A percentile compares a stretch with the other conserved stretches of the same genome.
phyloP scores from a whole-genome alignment of 352 stramenopile genomes.

The Phytophthora sojae region DNA sequence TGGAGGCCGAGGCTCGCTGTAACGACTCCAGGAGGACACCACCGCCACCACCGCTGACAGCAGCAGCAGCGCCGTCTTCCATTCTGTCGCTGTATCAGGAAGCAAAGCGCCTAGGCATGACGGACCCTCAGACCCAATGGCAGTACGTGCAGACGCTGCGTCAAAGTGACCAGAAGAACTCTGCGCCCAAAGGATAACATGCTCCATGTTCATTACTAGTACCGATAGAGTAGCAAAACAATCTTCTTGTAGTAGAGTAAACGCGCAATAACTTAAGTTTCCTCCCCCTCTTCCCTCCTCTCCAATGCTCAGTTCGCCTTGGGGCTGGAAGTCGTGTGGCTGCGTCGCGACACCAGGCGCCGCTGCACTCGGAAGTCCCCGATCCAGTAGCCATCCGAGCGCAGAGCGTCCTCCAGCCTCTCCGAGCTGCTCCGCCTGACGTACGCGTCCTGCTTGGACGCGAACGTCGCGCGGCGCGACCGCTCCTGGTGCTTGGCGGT shows the following conservation, averaged over 20 bases:
- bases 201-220: constrained; percentile 24
- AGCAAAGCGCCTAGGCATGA: constrained; percentile 42
- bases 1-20: constrained; percentile 51
- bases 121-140: constrained; percentile 44
- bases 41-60: background rate
- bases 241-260: constrained; percentile 32
- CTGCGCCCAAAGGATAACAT: constrained; percentile 14
- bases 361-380: constrained; percentile 70
- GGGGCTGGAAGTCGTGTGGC: constrained; percentile 23
- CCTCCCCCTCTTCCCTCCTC: background rate
- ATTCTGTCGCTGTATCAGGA: constrained; percentile 56
- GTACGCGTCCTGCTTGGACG: constrained; percentile 36
- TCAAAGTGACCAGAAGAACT: constrained; percentile 10
- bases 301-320: constrained; percentile 29
- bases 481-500: constrained; percentile 26
- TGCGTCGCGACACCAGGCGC: constrained; percentile 46
- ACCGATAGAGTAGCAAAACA: constrained; percentile 20
- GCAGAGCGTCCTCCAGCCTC: constrained; percentile 63
- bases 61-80: constrained; percentile 20
- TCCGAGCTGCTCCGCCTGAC: constrained; percentile 40
- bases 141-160: constrained; percentile 49
- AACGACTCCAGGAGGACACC: background rate
- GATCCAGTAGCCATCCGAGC: constrained; percentile 82
- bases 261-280: constrained; percentile 46
- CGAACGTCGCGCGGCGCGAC: constrained; percentile 36